Percentiles rank a stretch among this genome's conserved stretches.
Conservation (phyloP, 352 stramenopile species). For the Pythium sukuiense region DNA sequence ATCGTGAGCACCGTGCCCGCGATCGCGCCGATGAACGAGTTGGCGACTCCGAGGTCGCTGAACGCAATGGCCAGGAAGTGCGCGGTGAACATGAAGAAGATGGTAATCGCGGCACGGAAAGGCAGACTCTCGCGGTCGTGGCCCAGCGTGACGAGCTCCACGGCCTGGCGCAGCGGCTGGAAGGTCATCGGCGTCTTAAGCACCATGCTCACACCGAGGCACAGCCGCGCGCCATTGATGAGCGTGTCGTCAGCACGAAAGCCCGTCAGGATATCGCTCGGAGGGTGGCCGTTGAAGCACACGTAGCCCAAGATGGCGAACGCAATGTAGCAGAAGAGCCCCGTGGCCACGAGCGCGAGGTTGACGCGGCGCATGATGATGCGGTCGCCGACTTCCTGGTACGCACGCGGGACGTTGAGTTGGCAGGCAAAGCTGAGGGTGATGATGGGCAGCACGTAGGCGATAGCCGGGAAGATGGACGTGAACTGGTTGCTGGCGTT, state of each 20-base stretch:
- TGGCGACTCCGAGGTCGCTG: conserved; percentile 65
- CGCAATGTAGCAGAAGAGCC: conserved; percentile 54
- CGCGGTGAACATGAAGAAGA: conserved; percentile 66
- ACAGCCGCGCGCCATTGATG: conserved; percentile 78
- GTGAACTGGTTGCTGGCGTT: conserved; percentile 55
- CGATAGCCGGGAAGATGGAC: conserved; percentile 56
- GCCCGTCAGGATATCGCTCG: conserved; percentile 82
- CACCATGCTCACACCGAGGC: conserved; percentile 72
- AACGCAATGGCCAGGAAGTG: conserved; percentile 65
- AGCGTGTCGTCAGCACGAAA: conserved; percentile 66
- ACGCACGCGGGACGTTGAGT: conserved; percentile 79
- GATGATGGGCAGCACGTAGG: conserved; percentile 80
- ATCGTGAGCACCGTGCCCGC: conserved; percentile 73
- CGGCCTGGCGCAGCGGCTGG: conserved; percentile 75
- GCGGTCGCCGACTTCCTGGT: conserved; percentile 78
- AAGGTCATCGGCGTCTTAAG: conserved; percentile 87
- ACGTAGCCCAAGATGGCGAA: conserved; percentile 73
- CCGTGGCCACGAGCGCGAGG: conserved; percentile 55
- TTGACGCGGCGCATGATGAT: conserved; percentile 66
- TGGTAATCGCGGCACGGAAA: conserved; percentile 67
- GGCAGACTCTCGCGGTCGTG: conserved; percentile 68
- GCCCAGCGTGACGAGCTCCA: conserved; percentile 71
- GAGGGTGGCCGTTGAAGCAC: conserved; percentile 81
- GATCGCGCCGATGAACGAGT: conserved; percentile 75
- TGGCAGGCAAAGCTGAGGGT: conserved; percentile 80